Conservation (phyloP, 23 red algal species). For the Chondrus crispus region DNA sequence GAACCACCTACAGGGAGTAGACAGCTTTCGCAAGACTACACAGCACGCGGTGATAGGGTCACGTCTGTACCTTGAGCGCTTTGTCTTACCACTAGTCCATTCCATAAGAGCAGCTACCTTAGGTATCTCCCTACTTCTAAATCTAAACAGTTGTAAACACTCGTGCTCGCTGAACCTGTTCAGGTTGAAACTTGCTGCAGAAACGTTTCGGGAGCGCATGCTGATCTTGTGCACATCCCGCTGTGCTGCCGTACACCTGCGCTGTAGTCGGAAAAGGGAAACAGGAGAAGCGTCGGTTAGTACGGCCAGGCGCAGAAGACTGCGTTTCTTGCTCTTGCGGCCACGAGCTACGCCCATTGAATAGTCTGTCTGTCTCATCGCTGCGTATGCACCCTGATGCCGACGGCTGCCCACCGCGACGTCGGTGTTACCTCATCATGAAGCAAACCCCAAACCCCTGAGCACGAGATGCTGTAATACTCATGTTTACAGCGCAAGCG, state of each 20-base stretch:
- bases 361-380: constrained; percentile 22
- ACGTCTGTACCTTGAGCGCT: background rate
- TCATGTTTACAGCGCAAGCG: no score
- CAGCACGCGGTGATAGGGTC: background rate
- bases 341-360: background rate
- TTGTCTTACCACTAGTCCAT: background rate
- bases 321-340: background rate
- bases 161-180: background rate
- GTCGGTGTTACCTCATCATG: no score
- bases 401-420: no score
- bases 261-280: no score
- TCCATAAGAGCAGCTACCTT: background rate
- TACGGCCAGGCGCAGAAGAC: no score
- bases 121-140: background rate
- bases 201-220: background rate
- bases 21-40: background rate
- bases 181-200: background rate
- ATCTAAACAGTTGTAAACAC: background rate
- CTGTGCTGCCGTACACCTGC: no score
- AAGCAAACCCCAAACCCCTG: no score
- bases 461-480: no score
- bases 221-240: no score
- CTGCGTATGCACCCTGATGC: no score
- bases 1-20: background rate
- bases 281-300: no score